A percentile compares a stretch with the other conserved stretches of the same genome.
Evolutionary conservation across 1,284 basidiomycete species (phyloP).

Genomic region (Fomes fomentarius): DNA sequence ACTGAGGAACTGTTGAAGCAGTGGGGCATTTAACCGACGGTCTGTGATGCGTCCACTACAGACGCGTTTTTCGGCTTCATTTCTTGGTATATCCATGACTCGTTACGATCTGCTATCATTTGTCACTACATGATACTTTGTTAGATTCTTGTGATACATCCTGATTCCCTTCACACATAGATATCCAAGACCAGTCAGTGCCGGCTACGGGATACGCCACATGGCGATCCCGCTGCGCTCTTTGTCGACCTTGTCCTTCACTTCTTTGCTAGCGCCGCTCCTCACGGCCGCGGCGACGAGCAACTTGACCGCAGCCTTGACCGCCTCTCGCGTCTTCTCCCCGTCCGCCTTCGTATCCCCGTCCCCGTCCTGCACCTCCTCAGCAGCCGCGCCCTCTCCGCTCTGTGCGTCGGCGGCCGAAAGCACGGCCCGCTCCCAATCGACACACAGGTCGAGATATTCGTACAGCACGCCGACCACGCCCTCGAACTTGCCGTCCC

Average conservation of each 20-base stretch:
- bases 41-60: background rate
- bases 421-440: slow-evolving; percentile 55
- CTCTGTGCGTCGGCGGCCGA: slow-evolving; percentile 21
- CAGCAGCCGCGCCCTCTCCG: slow-evolving; percentile 22
- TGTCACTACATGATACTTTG: too few species aligned
- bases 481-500: slow-evolving; percentile 45
- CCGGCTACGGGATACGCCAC: slow-evolving; percentile 59
- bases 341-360: slow-evolving; percentile 19
- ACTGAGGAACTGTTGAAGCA: slow-evolving; percentile 38
- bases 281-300: slow-evolving; percentile 57
- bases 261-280: slow-evolving; percentile 56
- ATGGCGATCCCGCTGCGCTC: slow-evolving; percentile 62
- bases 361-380: slow-evolving; percentile 27
- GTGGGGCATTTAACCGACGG: slow-evolving; percentile 15
- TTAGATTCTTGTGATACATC: too few species aligned
- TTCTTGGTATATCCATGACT: too few species aligned
- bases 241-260: slow-evolving; percentile 57
- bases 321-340: slow-evolving; percentile 39
- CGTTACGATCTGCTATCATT: too few species aligned
- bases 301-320: slow-evolving; percentile 51
- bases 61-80: too few species aligned
- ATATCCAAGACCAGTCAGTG: too few species aligned
- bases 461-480: slow-evolving; percentile 58
- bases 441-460: slow-evolving; percentile 62
- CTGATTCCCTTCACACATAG: too few species aligned